Percentiles rank a stretch among this genome's conserved stretches.
phyloP scores from a whole-genome alignment of 2,329 filamentous ascomycete species.

The Colletotrichum gigasporum region DNA sequence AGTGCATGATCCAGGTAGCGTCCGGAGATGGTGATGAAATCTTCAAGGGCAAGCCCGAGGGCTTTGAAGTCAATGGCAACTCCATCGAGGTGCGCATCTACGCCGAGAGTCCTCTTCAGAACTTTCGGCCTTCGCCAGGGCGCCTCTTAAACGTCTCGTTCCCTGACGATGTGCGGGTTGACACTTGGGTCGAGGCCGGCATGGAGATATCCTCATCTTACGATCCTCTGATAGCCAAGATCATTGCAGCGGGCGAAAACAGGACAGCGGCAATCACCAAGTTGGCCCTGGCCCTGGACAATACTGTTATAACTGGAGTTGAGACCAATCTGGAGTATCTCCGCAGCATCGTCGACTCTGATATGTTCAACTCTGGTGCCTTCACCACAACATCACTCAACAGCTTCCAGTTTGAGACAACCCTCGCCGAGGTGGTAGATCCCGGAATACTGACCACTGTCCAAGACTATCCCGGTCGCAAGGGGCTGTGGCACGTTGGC shows the following conservation, averaged over 20 bases:
- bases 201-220: conserved; percentile 79
- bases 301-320: conserved; percentile 45
- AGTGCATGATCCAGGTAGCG: conserved; percentile 38
- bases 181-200: conserved; percentile 75
- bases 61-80: conserved; percentile 63
- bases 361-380: conserved; percentile 38
- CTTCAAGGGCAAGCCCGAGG: neutral
- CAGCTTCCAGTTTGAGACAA: conserved; percentile 38
- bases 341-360: conserved; percentile 39
- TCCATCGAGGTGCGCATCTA: conserved; percentile 79
- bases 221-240: conserved; percentile 80
- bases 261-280: conserved; percentile 71
- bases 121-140: conserved; percentile 76
- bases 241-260: conserved; percentile 71
- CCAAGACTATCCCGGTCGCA: conserved; percentile 51
- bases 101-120: conserved; percentile 72
- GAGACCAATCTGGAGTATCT: conserved; percentile 48
- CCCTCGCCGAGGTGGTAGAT: conserved; percentile 46
- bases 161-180: conserved; percentile 68
- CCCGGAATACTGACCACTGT: conserved; percentile 47
- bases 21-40: conserved; percentile 55
- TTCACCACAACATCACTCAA: conserved; percentile 47
- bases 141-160: conserved; percentile 70
- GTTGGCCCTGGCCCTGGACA: conserved; percentile 67
- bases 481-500: conserved; percentile 48